These are phyloP conservation scores for Scheffersomyces amazonensis DNA, from an alignment of 805 yeast species.

Conservation along the genomic window DNA sequence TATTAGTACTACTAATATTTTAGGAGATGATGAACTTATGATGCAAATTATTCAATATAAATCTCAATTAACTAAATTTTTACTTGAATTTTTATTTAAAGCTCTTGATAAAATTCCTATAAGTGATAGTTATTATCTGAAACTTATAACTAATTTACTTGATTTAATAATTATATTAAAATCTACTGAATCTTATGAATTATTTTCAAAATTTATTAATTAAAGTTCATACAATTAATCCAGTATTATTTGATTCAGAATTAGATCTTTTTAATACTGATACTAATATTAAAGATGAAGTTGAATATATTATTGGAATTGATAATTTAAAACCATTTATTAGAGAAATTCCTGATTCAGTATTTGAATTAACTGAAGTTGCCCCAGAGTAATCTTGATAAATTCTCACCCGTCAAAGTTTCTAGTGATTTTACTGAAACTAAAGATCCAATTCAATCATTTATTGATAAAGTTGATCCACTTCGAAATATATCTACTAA, in stretches of 20 bases:
- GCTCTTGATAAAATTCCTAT: slow-evolving; percentile 26
- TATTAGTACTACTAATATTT: slow-evolving; percentile 27
- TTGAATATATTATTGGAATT: slow-evolving; percentile 30
- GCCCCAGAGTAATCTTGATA: slow-evolving; percentile 9
- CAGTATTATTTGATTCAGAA: slow-evolving; percentile 22
- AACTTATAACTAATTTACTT: slow-evolving; percentile 22
- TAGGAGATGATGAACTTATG: slow-evolving; percentile 26
- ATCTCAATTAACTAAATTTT: neutral
- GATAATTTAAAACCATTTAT: slow-evolving; percentile 16
- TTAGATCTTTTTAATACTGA: slow-evolving; percentile 19
- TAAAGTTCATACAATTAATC: slow-evolving; percentile 27
- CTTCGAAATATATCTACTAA: slow-evolving; percentile 29
- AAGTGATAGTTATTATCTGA: slow-evolving; percentile 26
- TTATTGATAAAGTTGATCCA: slow-evolving; percentile 43
- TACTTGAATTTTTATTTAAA: neutral
- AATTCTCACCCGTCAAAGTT: slow-evolving; percentile 27
- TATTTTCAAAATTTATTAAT: slow-evolving; percentile 21
- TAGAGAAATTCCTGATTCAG: slow-evolving; percentile 12
- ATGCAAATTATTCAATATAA: slow-evolving; percentile 37
- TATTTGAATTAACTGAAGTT: slow-evolving; percentile 32
- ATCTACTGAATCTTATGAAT: slow-evolving; percentile 22
- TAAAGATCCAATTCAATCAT: slow-evolving; percentile 23
- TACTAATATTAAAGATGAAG: slow-evolving; percentile 24
- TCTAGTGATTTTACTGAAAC: slow-evolving; percentile 26
- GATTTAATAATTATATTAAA: slow-evolving; percentile 31